Conservation (phyloP, 1,139 yeast genomes). For the Geotrichum candidum region DNA sequence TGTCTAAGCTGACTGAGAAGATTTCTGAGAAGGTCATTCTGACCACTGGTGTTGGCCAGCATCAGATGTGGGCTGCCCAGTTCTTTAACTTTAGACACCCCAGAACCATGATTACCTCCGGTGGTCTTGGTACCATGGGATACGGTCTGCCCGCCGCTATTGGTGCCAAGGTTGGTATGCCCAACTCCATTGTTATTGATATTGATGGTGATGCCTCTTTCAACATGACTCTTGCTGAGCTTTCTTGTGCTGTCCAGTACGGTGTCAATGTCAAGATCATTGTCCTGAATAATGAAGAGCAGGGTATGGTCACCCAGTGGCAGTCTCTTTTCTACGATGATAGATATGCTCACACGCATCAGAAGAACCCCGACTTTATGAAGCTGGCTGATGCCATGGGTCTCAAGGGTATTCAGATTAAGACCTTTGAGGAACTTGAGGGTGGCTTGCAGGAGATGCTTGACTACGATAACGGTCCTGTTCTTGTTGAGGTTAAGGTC, state of each 20-base stretch:
- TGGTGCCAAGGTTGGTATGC: constrained; percentile 95
- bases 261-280: constrained; percentile 83
- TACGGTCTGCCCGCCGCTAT: constrained; percentile 95
- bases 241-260: constrained; percentile 91
- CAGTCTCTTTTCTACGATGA: constrained; percentile 94
- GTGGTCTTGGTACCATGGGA: constrained; percentile 99
- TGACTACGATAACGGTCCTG: constrained; percentile 70
- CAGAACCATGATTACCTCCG: constrained; percentile 89
- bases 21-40: constrained; percentile 69
- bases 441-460: constrained; percentile 66
- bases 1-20: constrained; percentile 63
- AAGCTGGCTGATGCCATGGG: constrained; percentile 94
- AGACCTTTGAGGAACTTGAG: constrained; percentile 58
- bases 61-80: constrained; percentile 99
- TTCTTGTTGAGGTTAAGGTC: constrained; percentile 80
- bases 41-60: constrained; percentile 98
- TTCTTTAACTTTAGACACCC: constrained; percentile 90
- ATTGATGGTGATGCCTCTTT: constrained; percentile 98
- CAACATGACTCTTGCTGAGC: constrained; percentile 92
- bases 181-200: constrained; percentile 90
- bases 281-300: constrained; percentile 93
- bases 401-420: constrained; percentile 69
- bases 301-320: constrained; percentile 99
- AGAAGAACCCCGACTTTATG: constrained; percentile 86
- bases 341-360: constrained; percentile 95